Evolutionary conservation across 345 rosid species (phyloP).

Genomic region (Salix koriyanagi): DNA sequence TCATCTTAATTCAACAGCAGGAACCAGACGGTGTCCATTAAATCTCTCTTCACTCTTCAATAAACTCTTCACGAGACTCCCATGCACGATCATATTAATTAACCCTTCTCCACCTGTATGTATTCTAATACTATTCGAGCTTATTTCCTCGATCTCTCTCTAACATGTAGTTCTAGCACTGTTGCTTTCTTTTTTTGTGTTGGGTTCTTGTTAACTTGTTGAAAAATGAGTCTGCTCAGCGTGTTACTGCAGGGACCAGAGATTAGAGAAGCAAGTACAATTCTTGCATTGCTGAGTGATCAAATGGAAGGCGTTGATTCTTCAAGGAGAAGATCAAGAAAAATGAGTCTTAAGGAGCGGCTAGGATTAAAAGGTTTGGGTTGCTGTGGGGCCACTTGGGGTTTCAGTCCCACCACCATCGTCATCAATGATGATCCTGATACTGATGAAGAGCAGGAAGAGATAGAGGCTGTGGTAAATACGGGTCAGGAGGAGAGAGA

Average conservation of each 20-base stretch:
- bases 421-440: constrained; percentile 37
- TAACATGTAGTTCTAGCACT: background rate
- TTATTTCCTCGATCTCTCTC: background rate
- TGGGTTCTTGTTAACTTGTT: background rate
- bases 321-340: constrained; percentile 27
- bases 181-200: background rate
- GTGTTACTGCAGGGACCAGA: constrained; percentile 44
- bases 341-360: constrained; percentile 46
- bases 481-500: constrained; percentile 16
- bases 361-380: constrained; percentile 55
- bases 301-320: constrained; percentile 50
- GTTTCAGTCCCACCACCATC: constrained; percentile 37
- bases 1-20: background rate
- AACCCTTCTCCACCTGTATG: background rate
- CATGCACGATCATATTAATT: constrained; percentile 13
- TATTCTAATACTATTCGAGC: background rate
- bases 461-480: background rate
- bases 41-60: constrained; percentile 13
- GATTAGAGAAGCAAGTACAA: constrained; percentile 30
- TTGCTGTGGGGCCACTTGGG: constrained; percentile 72
- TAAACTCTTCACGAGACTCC: constrained; percentile 38
- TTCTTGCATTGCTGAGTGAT: constrained; percentile 47
- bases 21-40: constrained; percentile 6
- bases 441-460: constrained; percentile 11
- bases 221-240: constrained; percentile 48